Conservation (phyloP, 2,329 filamentous ascomycete species). For the Nigrograna mackinnonii region DNA sequence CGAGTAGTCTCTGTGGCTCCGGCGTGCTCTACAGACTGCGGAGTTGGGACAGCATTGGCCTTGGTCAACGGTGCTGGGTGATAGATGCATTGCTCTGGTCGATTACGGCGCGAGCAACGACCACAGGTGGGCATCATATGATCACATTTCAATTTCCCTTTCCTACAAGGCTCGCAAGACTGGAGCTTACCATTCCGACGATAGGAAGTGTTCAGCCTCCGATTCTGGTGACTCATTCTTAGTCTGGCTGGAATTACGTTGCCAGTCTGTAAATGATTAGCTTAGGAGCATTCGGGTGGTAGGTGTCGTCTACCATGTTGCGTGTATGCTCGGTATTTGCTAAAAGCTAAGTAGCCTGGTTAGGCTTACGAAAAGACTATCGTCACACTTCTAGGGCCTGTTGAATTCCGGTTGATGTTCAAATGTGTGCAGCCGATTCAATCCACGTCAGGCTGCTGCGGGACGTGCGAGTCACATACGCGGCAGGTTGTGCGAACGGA, state of each 20-base stretch:
- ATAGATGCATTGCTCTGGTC: constrained; percentile 35
- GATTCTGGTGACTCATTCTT: constrained; percentile 26
- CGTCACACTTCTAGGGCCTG: neutral
- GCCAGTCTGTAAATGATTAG: constrained; percentile 18
- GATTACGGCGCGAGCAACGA: constrained; percentile 30
- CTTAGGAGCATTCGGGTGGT: neutral
- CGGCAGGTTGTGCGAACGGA: too few relatives aligned
- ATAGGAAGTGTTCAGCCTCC: constrained; percentile 27
- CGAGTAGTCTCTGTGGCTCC: constrained; percentile 7
- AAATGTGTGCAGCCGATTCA: too few relatives aligned
- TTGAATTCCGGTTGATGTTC: neutral
- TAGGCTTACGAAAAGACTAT: too few relatives aligned
- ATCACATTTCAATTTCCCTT: constrained; percentile 39
- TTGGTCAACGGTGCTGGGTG: constrained; percentile 40
- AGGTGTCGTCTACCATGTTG: neutral
- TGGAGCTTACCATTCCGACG: constrained; percentile 43
- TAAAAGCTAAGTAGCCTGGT: too few relatives aligned
- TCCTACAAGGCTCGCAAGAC: constrained; percentile 41
- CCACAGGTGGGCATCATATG: constrained; percentile 40
- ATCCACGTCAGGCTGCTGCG: too few relatives aligned
- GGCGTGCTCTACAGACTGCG: too few relatives aligned
- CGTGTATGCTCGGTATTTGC: too few relatives aligned
- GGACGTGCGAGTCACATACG: too few relatives aligned
- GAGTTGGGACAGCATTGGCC: constrained; percentile 13
- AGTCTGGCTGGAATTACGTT: constrained; percentile 32